Percentiles rank a stretch among this genome's conserved stretches.
Evolutionary conservation across 164 flowering plant genomes (phyloP).

Genomic region (Vitis amurensis): DNA sequence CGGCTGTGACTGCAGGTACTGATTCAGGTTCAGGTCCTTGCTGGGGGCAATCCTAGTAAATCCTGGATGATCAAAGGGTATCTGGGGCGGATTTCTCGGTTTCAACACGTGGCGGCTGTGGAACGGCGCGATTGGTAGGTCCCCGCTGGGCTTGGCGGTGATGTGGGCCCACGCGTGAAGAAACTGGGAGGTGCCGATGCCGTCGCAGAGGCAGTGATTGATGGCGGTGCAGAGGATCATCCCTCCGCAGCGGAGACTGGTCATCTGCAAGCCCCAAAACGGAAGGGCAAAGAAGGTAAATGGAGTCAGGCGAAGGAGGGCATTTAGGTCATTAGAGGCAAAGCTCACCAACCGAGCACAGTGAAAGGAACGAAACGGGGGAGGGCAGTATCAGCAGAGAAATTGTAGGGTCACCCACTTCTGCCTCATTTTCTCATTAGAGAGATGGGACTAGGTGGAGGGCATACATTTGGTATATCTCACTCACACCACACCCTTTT

Average conservation of each 20-base stretch:
- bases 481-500: too few species aligned
- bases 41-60: conserved; percentile 33
- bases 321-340: neutral
- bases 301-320: neutral
- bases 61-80: conserved; percentile 45
- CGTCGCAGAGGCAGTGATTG: conserved; percentile 86
- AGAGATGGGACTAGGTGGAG: too few species aligned
- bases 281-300: neutral
- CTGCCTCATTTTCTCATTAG: conserved; percentile 2
- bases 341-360: neutral
- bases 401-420: conserved; percentile 1
- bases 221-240: conserved; percentile 81
- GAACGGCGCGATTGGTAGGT: conserved; percentile 41
- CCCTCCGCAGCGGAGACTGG: conserved; percentile 76
- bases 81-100: conserved; percentile 42
- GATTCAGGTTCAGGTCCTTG: conserved; percentile 22
- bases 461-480: too few species aligned
- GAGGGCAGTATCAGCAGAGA: neutral
- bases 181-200: conserved; percentile 82
- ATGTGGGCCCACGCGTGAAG: conserved; percentile 83
- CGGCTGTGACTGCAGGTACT: conserved; percentile 52
- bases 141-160: conserved; percentile 33
- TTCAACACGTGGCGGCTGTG: conserved; percentile 60
- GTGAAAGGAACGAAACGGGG: neutral
- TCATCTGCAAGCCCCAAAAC: conserved; percentile 45